Percentiles rank a stretch among this genome's conserved stretches.
phyloP scores from a whole-genome alignment of 1,284 basidiomycete genomes.

The Ganoderma sinense region DNA sequence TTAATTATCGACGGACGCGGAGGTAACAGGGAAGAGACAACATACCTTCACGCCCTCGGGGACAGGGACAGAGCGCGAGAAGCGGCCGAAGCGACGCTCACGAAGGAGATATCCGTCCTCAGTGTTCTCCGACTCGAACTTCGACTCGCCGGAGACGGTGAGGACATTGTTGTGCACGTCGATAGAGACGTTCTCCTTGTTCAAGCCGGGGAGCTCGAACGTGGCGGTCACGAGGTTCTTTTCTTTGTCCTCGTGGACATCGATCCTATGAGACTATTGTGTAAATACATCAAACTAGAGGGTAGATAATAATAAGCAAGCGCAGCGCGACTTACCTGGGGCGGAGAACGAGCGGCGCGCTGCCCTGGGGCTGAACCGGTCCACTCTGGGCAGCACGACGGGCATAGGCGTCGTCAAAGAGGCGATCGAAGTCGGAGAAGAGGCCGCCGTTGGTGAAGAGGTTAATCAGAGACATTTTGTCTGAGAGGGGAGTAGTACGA shows the following conservation, averaged over 20 bases:
- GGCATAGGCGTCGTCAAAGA: constrained; percentile 51
- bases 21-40: not conserved
- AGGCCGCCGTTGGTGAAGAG: not conserved
- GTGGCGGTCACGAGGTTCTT: constrained; percentile 54
- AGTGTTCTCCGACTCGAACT: constrained; percentile 39
- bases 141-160: constrained; percentile 51
- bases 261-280: constrained; percentile 37
- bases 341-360: constrained; percentile 22
- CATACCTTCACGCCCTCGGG: constrained; percentile 52
- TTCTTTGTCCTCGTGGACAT: constrained; percentile 52
- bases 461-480: not conserved
- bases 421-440: not conserved
- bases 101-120: constrained; percentile 52
- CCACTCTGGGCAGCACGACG: constrained; percentile 24
- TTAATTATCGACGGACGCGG: not conserved
- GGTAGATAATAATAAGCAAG: too few species aligned
- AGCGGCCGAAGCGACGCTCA: constrained; percentile 53
- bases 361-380: constrained; percentile 21
- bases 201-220: constrained; percentile 59
- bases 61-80: constrained; percentile 50
- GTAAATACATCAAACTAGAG: not conserved
- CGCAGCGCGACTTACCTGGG: constrained; percentile 17
- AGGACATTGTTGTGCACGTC: constrained; percentile 52
- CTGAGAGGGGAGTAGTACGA: not conserved
- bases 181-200: constrained; percentile 50